These are phyloP conservation scores for Camptophora hylomeconis DNA, from an alignment of 2,329 filamentous ascomycete genomes.

Conservation along the genomic window DNA sequence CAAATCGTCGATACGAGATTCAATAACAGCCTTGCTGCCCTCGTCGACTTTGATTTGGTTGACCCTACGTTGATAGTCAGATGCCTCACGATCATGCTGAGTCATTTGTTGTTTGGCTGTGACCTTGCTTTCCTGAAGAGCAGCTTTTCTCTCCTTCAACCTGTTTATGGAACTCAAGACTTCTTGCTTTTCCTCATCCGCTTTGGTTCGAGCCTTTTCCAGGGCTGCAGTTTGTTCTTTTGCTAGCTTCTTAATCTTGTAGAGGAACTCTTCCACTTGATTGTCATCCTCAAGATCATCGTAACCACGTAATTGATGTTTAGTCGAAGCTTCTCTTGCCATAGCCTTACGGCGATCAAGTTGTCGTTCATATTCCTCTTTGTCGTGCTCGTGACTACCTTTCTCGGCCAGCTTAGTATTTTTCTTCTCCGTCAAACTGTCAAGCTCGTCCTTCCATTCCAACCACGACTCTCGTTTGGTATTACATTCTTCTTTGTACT, in stretches of 20 bases:
- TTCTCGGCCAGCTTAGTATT: conserved; percentile 33
- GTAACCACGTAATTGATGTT: conserved; percentile 71
- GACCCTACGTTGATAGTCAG: conserved; percentile 52
- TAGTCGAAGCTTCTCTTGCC: conserved; percentile 63
- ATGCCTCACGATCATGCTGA: conserved; percentile 58
- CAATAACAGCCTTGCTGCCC: conserved; percentile 64
- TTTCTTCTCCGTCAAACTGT: conserved; percentile 13
- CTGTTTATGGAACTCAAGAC: conserved; percentile 61
- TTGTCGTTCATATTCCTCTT: conserved; percentile 74
- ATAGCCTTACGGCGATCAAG: conserved; percentile 57
- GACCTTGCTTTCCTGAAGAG: conserved; percentile 59
- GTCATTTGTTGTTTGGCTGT: conserved; percentile 60
- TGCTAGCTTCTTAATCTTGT: conserved; percentile 59
- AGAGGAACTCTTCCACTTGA: conserved; percentile 64
- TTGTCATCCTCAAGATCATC: conserved; percentile 64
- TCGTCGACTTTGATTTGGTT: conserved; percentile 73
- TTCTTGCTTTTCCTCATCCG: conserved; percentile 57
- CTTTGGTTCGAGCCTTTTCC: conserved; percentile 60
- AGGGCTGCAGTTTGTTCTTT: conserved; percentile 68
- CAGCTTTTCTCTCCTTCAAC: conserved; percentile 61
- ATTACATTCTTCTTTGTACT: conserved; percentile 51
- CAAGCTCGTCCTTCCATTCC: conserved; percentile 43
- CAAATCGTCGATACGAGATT: conserved; percentile 59
- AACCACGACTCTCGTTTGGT: conserved; percentile 51
- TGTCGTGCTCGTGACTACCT: conserved; percentile 73